Conservation (phyloP, 371 early-diverging fungal species). For the Apophysomyces elegans region DNA sequence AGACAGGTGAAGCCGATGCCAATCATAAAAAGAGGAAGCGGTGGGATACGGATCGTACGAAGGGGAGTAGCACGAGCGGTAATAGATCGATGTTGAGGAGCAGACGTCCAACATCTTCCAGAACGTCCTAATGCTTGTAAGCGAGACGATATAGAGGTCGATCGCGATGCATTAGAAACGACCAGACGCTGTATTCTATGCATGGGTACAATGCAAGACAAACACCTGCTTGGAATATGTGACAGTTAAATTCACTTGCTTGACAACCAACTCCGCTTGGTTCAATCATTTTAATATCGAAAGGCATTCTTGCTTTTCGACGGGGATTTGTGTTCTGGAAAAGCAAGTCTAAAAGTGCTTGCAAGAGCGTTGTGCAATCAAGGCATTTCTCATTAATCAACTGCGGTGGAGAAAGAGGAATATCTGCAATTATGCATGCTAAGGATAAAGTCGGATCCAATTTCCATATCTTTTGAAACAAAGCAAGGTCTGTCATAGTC, state of each 20-base stretch:
- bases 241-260: background rate
- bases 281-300: too few species aligned
- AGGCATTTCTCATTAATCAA: too few species aligned
- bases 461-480: too few species aligned
- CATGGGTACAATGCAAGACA: background rate
- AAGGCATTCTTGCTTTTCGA: too few species aligned
- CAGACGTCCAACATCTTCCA: background rate
- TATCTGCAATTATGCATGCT: too few species aligned
- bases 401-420: too few species aligned
- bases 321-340: too few species aligned
- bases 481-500: too few species aligned
- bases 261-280: background rate
- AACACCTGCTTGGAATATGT: background rate
- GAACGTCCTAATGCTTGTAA: background rate
- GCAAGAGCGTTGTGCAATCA: too few species aligned
- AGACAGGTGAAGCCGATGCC: slow-evolving; percentile 47
- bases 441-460: too few species aligned
- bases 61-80: background rate
- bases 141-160: background rate
- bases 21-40: slow-evolving; percentile 44
- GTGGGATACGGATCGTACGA: slow-evolving; percentile 35
- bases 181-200: slow-evolving; percentile 1
- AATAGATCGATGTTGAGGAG: background rate
- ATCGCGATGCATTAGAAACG: background rate
- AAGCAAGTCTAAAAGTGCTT: too few species aligned